Conservation (phyloP, 2,329 filamentous ascomycete species). For the Leptoxyphium fumago region DNA sequence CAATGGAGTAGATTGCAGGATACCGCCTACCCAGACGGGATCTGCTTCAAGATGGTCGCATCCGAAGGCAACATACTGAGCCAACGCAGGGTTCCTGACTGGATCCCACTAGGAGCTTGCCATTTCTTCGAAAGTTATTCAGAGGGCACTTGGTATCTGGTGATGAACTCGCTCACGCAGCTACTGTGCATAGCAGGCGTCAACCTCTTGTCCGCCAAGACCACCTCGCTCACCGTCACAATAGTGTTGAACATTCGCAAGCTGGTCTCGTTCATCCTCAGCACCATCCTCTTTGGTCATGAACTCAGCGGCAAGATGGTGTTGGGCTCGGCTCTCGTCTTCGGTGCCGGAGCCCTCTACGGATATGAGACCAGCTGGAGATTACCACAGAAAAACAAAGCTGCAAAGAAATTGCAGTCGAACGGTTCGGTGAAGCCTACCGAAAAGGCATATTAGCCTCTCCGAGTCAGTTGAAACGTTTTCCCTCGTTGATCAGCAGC, state of each 20-base stretch:
- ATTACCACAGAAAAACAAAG: slow-evolving; percentile 22
- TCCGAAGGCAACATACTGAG: slow-evolving; percentile 7
- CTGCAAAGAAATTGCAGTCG: slow-evolving; percentile 6
- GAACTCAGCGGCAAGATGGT: slow-evolving; percentile 60
- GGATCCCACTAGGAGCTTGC: slow-evolving; percentile 9
- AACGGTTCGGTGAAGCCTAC: neutral
- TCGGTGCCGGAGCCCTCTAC: slow-evolving; percentile 81
- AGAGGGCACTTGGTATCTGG: slow-evolving; percentile 55
- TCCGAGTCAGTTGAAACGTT: no score
- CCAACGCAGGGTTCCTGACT: slow-evolving; percentile 16
- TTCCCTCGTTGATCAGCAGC: no score
- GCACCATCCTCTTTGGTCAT: slow-evolving; percentile 92
- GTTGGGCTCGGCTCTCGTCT: slow-evolving; percentile 70
- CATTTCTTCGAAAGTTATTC: slow-evolving; percentile 29
- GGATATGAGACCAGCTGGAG: slow-evolving; percentile 51
- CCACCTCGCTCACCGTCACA: slow-evolving; percentile 85
- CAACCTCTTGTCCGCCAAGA: slow-evolving; percentile 77
- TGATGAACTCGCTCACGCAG: slow-evolving; percentile 73
- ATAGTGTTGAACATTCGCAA: slow-evolving; percentile 95
- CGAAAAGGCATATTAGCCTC: no score
- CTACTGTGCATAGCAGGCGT: slow-evolving; percentile 92
- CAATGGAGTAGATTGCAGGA: slow-evolving; percentile 50
- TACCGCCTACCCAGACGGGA: slow-evolving; percentile 42
- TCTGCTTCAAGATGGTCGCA: slow-evolving; percentile 16
- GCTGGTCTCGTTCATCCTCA: slow-evolving; percentile 75